Conservation (phyloP, 2,329 filamentous ascomycete species). For the Fusarium pseudograminearum region DNA sequence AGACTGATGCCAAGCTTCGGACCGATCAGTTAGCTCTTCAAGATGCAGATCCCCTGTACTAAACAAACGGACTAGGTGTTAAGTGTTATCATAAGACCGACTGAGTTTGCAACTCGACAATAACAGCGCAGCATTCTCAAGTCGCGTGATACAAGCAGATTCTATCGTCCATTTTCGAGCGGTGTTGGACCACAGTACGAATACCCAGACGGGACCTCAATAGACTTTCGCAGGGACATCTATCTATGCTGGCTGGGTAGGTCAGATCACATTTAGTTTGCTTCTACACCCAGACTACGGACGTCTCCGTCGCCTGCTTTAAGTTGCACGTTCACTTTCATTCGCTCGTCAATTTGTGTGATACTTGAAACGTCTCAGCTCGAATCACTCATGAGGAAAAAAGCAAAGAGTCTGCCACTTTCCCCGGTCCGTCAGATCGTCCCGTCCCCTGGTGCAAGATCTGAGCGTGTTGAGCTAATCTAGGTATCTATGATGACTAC, state of each 20-base stretch:
- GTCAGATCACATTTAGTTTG: not conserved
- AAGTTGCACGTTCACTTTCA: not conserved
- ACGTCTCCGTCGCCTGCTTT: not conserved
- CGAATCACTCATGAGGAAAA: constrained; percentile 21
- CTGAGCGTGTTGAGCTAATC: constrained; percentile 31
- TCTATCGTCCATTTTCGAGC: not conserved
- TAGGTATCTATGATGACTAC: constrained; percentile 24
- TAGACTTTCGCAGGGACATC: not conserved
- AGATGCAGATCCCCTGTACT: constrained; percentile 18
- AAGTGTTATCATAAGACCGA: constrained; percentile 17
- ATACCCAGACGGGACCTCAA: not conserved
- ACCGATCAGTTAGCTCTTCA: constrained; percentile 31
- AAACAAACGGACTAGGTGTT: not conserved
- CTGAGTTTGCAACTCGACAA: constrained; percentile 1
- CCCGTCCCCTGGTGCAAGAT: constrained; percentile 42
- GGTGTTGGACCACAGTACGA: not conserved
- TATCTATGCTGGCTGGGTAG: not conserved
- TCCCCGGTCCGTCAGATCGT: constrained; percentile 42
- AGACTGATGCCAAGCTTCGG: constrained; percentile 39
- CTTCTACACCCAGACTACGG: not conserved
- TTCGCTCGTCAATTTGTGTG: constrained; percentile 13
- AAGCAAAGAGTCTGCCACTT: constrained; percentile 21
- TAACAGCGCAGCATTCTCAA: not conserved
- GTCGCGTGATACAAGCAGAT: not conserved
- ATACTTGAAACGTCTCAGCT: constrained; percentile 24